Base-by-base conservation (phyloP, 768 basidiomycete genomes). In the Trametes cubensis region DNA sequence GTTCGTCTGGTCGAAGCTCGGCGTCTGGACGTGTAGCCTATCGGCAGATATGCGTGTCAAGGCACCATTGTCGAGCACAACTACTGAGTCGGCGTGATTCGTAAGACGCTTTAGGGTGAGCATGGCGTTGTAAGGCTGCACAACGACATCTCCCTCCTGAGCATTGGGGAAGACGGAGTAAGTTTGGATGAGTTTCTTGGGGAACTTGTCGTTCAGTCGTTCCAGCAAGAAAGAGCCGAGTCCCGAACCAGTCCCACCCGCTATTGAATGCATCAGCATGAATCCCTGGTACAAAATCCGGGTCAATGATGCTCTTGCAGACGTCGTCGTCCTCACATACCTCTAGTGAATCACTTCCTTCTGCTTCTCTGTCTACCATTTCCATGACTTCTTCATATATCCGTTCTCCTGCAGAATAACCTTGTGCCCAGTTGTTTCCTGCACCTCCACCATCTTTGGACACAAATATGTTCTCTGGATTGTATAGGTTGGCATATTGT, bases 381-480 rank as follows among this genome's bases (percentile, higher is more conserved):
- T 99, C 96, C 87, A 98, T 95, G 61, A 98, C 85, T 66, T 98
- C 96, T 69, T 98, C 95, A 72, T 96, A 97, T 64, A 94, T 83
- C 62, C 83, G 81, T 76, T 98, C 96, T 56, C 95, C 97, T 6
- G 89, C 84, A 8, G 88, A 82, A 71, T 95, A 95, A 15, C 96
- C 96, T 67, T 95, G 93, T 0, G 96, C 96, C 94, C 96, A 98
- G 72, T 98, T 98, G 71, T 99, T 99, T 18, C 97, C 97, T 14
- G 97, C 97, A 38, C 97, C 97, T n/a, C 97, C 95, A 5, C 97
- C 97, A 71, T 96, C 95, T 75, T 95, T 92, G 2, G 92, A 94
- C 23, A 95, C 80, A 70, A 92, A 98, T 41, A 98, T 96, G 70
- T 99, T 99, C 72, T 98, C 97, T 0, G 95, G 95, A 72, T 99